Evolutionary conservation across 345 rosid genomes (phyloP).

Genomic region (Dipteronia dyeriana): DNA sequence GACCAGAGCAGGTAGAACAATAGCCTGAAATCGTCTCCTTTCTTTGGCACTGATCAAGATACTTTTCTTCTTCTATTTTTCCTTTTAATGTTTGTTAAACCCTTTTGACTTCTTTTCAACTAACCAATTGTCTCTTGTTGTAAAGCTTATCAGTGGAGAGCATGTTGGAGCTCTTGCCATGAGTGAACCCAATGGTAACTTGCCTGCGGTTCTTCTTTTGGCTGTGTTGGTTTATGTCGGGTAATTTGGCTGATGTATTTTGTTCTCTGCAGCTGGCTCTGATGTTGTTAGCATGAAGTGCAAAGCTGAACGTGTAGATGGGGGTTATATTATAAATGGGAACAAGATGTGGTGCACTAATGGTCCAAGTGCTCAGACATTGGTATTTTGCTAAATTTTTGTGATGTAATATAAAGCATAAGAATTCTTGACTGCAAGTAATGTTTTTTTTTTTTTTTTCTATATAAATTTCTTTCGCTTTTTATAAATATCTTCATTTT

Average conservation of each 20-base stretch:
- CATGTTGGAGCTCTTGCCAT: conserved; percentile 96
- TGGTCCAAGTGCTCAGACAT: conserved; percentile 91
- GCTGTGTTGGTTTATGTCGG: background rate
- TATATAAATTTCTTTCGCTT: conserved; percentile 1
- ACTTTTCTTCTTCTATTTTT: background rate
- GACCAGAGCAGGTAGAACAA: background rate
- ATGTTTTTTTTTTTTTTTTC: background rate
- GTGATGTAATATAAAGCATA: background rate
- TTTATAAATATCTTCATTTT: conserved; percentile 18
- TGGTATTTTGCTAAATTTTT: conserved; percentile 46
- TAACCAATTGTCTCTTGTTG: conserved; percentile 27
- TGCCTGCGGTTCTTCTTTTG: conserved; percentile 12
- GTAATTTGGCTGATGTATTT: conserved; percentile 7
- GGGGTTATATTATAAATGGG: conserved; percentile 79
- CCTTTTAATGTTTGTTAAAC: background rate
- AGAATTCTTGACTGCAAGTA: background rate
- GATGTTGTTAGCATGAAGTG: conserved; percentile 97
- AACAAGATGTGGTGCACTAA: conserved; percentile 99
- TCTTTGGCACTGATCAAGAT: conserved; percentile 11
- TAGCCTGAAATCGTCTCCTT: background rate
- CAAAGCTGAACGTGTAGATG: conserved; percentile 86
- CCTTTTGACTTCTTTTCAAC: conserved; percentile 12
- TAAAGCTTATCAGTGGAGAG: conserved; percentile 96
- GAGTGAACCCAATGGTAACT: conserved; percentile 96
- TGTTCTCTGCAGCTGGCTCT: conserved; percentile 73